These are phyloP conservation scores for Cutaneotrichosporon dermatis DNA, from an alignment of 1,284 basidiomycete genomes.

Conservation along the genomic window DNA sequence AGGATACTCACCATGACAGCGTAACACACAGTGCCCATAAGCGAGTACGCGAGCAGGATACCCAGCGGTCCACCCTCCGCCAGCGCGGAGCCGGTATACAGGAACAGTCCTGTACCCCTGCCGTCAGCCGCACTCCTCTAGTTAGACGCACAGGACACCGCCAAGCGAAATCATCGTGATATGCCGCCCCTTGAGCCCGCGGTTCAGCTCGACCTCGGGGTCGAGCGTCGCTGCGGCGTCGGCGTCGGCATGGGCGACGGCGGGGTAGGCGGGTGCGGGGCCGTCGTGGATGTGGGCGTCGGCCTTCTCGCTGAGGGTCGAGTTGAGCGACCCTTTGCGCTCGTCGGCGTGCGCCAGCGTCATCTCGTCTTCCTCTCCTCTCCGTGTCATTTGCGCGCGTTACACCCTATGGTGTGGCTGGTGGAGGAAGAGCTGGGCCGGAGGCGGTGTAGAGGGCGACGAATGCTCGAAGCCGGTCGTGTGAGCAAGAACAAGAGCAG, in stretches of 20 bases:
- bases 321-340: too few species aligned
- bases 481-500: too few species aligned
- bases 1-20: slow-evolving; percentile 33
- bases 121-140: slow-evolving; percentile 55
- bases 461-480: too few species aligned
- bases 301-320: too few species aligned
- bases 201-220: slow-evolving; percentile 17
- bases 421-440: too few species aligned
- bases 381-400: too few species aligned
- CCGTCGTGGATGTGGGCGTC: too few species aligned
- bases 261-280: background rate
- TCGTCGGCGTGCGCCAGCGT: too few species aligned
- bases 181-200: slow-evolving; percentile 29
- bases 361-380: too few species aligned
- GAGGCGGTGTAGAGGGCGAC: too few species aligned
- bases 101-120: slow-evolving; percentile 11
- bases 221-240: background rate
- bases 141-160: slow-evolving; percentile 26
- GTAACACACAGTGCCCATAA: slow-evolving; percentile 46
- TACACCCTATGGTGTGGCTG: too few species aligned
- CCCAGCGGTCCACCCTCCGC: slow-evolving; percentile 49
- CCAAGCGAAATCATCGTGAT: slow-evolving; percentile 33
- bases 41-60: slow-evolving; percentile 12
- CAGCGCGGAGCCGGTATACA: slow-evolving; percentile 9
- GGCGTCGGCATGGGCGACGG: background rate